phyloP scores from a whole-genome alignment of 2,329 filamentous ascomycete genomes.

The Paraphaeosphaeria sporulosa region DNA sequence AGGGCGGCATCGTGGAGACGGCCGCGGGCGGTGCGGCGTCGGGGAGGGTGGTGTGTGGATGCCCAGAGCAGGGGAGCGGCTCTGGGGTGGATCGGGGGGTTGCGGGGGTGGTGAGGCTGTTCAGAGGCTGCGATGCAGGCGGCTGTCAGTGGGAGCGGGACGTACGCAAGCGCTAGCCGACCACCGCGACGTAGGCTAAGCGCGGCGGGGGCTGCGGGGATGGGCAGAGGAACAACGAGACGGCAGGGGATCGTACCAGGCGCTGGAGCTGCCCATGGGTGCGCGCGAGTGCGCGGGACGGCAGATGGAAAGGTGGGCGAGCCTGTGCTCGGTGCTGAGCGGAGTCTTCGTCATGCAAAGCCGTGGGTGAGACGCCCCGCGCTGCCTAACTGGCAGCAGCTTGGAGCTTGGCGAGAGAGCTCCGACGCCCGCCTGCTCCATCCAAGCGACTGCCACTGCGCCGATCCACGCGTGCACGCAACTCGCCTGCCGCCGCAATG shows the following conservation, averaged over 20 bases:
- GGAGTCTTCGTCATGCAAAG: slow-evolving; percentile 28
- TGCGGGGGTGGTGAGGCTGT: slow-evolving; percentile 26
- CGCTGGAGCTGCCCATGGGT: slow-evolving; percentile 12
- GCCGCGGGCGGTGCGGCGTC: slow-evolving; percentile 9
- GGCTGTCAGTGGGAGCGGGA: slow-evolving; percentile 17
- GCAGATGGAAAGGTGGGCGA: background rate
- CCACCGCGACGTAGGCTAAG: slow-evolving; percentile 20
- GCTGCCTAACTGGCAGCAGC: slow-evolving; percentile 13
- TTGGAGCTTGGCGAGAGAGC: slow-evolving; percentile 15
- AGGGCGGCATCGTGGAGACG: slow-evolving; percentile 52
- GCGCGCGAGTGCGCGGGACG: slow-evolving; percentile 1
- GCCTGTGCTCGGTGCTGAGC: slow-evolving; percentile 11
- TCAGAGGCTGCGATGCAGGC: slow-evolving; percentile 22
- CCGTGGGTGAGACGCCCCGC: slow-evolving; percentile 14
- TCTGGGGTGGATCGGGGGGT: slow-evolving; percentile 15
- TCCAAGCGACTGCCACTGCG: slow-evolving; percentile 6
- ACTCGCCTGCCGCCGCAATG: slow-evolving; percentile 29
- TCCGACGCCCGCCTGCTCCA: background rate
- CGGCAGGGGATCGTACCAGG: slow-evolving; percentile 15
- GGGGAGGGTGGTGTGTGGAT: slow-evolving; percentile 9
- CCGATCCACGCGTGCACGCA: background rate
- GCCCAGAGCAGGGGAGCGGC: slow-evolving; percentile 8
- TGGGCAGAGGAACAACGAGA: background rate
- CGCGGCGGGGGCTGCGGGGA: slow-evolving; percentile 11
- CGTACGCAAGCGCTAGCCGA: slow-evolving; percentile 21